Percentiles rank a stretch among this genome's conserved stretches.
Evolutionary conservation across 495 filamentous ascomycete species (phyloP).

Genomic region (Daldinia vernicosa): DNA sequence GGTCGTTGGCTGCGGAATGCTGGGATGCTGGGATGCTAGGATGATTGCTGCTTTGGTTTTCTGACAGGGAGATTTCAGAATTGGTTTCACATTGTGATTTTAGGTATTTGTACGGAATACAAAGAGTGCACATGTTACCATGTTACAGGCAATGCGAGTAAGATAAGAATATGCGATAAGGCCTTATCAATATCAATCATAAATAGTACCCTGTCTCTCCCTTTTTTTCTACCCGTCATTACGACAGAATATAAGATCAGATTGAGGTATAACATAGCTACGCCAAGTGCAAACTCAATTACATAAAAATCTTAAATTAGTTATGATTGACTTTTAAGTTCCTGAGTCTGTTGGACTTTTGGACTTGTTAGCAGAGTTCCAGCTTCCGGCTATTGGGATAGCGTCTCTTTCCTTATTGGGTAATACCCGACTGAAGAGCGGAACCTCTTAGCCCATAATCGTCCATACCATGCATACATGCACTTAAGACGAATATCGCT

Average conservation of each 20-base stretch:
- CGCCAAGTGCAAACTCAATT: too few species aligned
- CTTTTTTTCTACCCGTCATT: not conserved
- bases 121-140: not conserved
- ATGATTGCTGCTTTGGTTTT: constrained; percentile 27
- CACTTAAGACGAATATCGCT: not conserved
- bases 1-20: constrained; percentile 23
- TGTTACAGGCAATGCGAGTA: too few species aligned
- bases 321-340: too few species aligned
- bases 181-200: not conserved
- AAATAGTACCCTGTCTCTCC: not conserved
- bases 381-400: not conserved
- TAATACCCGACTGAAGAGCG: constrained; percentile 27
- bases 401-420: constrained; percentile 8
- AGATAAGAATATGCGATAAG: not conserved
- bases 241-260: not conserved
- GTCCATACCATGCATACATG: not conserved
- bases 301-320: too few species aligned
- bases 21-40: constrained; percentile 33
- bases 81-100: constrained; percentile 36
- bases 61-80: constrained; percentile 25
- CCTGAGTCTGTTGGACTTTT: not conserved
- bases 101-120: constrained; percentile 18
- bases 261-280: not conserved
- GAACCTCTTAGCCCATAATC: not conserved
- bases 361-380: not conserved